A percentile compares a stretch with the other conserved stretches of the same genome.
Conservation (phyloP, 1,139 yeast genomes). For the Saccharomyces hybrid region DNA sequence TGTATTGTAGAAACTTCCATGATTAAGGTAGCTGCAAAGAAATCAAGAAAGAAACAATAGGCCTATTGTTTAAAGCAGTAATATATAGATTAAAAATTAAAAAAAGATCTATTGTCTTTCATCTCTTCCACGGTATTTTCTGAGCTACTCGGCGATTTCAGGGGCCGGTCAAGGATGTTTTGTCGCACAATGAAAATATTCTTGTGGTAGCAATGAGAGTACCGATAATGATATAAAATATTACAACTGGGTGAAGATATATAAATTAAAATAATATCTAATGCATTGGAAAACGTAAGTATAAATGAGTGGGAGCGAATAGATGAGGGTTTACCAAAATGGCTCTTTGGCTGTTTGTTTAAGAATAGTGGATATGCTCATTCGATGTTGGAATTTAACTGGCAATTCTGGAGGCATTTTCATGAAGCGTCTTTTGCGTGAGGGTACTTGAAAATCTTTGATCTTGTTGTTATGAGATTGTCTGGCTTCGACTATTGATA, state of each 20-base stretch:
- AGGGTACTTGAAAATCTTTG: background rate
- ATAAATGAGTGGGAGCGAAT: background rate
- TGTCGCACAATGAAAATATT: no score
- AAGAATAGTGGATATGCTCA: constrained; percentile 3
- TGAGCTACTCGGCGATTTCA: background rate
- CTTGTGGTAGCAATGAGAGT: no score
- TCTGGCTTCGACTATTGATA: constrained; percentile 5
- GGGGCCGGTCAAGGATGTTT: background rate
- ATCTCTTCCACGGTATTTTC: background rate
- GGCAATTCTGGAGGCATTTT: constrained; percentile 6
- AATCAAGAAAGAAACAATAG: background rate
- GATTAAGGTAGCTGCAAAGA: background rate
- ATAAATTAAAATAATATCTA: background rate
- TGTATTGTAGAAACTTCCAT: background rate
- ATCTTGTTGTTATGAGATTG: background rate
- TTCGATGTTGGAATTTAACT: constrained; percentile 13
- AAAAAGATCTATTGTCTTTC: background rate
- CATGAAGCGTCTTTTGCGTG: background rate
- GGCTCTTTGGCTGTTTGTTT: background rate
- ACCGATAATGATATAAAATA: no score
- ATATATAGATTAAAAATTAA: background rate
- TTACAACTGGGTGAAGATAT: background rate
- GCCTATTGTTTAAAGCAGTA: background rate
- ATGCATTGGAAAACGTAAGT: background rate
- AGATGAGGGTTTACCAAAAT: background rate